Evolutionary conservation across 805 yeast genomes (phyloP).

Genomic region (Brettanomyces custersianus): DNA sequence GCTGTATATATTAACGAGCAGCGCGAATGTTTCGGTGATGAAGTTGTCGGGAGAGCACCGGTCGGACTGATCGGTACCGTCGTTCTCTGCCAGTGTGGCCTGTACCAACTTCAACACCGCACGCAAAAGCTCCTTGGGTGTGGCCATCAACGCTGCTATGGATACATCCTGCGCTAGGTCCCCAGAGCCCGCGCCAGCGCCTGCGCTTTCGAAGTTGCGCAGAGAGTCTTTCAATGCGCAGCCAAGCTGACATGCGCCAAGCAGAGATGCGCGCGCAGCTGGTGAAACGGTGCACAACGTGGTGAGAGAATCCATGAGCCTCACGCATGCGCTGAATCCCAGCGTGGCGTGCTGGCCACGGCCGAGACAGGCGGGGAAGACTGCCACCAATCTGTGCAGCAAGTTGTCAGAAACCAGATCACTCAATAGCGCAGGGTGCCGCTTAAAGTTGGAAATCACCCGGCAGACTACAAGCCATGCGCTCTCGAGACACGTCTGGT

Average conservation of each 20-base stretch:
- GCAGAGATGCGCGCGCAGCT: slow-evolving; percentile 32
- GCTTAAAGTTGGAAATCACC: slow-evolving; percentile 41
- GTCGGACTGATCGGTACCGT: too few species aligned
- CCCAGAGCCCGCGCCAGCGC: too few species aligned
- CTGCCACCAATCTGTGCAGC: slow-evolving; percentile 21
- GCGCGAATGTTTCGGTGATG: slow-evolving; percentile 41
- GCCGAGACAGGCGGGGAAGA: slow-evolving; percentile 22
- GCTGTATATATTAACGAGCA: slow-evolving; percentile 56
- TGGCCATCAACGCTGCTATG: slow-evolving; percentile 64
- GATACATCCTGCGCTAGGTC: too few species aligned
- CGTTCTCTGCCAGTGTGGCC: too few species aligned
- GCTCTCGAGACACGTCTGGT: slow-evolving; percentile 50
- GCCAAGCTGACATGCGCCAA: slow-evolving; percentile 41
- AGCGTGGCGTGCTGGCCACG: slow-evolving; percentile 16
- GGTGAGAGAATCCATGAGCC: slow-evolving; percentile 36
- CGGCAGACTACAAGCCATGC: slow-evolving; percentile 59
- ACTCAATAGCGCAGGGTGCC: slow-evolving; percentile 35
- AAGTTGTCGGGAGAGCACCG: too few species aligned
- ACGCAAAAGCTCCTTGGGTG: slow-evolving; percentile 57
- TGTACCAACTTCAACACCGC: slow-evolving; percentile 48
- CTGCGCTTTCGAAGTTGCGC: slow-evolving; percentile 36
- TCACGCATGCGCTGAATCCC: slow-evolving; percentile 30
- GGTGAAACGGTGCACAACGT: slow-evolving; percentile 34
- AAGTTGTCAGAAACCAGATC: slow-evolving; percentile 30
- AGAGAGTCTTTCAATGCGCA: slow-evolving; percentile 40